Base-by-base conservation (phyloP, 1,284 basidiomycete species). In the Sporisorium iseilematis-ciliati region DNA sequence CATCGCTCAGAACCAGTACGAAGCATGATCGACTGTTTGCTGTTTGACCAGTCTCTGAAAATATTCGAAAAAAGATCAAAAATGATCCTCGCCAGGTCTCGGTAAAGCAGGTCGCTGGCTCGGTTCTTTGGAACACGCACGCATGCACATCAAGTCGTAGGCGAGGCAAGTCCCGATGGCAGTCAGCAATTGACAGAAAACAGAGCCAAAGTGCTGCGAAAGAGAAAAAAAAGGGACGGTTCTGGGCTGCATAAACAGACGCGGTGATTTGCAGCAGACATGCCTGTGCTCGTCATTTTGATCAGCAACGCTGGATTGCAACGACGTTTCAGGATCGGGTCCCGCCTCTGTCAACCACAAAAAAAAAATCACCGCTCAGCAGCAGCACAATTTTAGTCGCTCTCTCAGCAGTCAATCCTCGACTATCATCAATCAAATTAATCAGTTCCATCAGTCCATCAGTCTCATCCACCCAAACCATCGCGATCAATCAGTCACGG, bases 241-340 rank as follows among this genome's bases (percentile, higher is more conserved):
- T 8, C 12, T 14, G 12, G 33, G 18, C 20, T 43, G 48, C 57
- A 59, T 46, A 11, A n/a, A 42, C 26, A 12, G 26, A 50, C 21
- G 49, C 20, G 20, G 61, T 57, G 61, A 55, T 64, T 87, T 89
- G 86, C 89, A 53, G 57, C 53, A 14, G 54, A 58, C 57, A 57
- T 78, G 59, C 63, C 63, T 54, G 67, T 67, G 50, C 64, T 75
- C 57, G 64, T 75, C 71, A 75, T 77, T 35, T 61, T 53, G 53
- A 61, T 61, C 49, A 57, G 54, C 65, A 35, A 50, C 26, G 41
- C 38, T 35, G 51, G 53, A 55, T 54, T 18, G 12, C n/a, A 40
- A 31, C 26, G 52, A 54, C 35, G 35, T 38, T 38, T 16, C 12
- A 52, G 21, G 16, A 12, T 14, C 26, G 29, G 16, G 26, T 18